phyloP scores from a whole-genome alignment of 805 yeast species.

The Wickerhamomyces sydowiorum region DNA sequence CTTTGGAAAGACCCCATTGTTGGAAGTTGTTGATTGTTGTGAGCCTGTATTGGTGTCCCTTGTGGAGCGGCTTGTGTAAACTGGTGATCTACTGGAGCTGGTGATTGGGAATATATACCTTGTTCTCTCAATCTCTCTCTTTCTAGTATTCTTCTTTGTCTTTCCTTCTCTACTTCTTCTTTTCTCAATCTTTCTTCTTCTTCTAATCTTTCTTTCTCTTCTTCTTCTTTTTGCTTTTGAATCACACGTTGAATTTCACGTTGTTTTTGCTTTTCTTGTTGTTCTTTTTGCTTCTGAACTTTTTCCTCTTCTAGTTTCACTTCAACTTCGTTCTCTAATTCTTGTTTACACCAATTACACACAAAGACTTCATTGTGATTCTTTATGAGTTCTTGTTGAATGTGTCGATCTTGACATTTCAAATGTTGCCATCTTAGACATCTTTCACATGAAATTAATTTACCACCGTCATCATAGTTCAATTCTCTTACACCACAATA shows the following conservation, averaged over 20 bases:
- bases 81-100: neutral
- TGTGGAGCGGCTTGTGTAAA: neutral
- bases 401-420: constrained; percentile 26
- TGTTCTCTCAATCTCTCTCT: constrained; percentile 14
- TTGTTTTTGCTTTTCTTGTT: constrained; percentile 17
- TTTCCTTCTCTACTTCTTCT: constrained; percentile 17
- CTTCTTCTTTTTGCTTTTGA: constrained; percentile 12
- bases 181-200: constrained; percentile 14
- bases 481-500: constrained; percentile 28
- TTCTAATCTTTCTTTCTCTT: constrained; percentile 7
- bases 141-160: constrained; percentile 19
- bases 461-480: constrained; percentile 31
- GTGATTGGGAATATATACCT: neutral
- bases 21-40: neutral
- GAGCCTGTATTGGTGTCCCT: constrained; percentile 2
- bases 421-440: constrained; percentile 34
- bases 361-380: constrained; percentile 21
- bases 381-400: constrained; percentile 21
- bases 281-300: constrained; percentile 13
- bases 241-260: constrained; percentile 17
- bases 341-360: constrained; percentile 24
- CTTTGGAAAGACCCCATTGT: neutral
- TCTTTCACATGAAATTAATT: constrained; percentile 28
- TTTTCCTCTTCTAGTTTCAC: constrained; percentile 17
- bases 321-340: constrained; percentile 17